Evolutionary conservation across 306 rosid species (phyloP), one percentile per base, ranked within the genome.

Genomic region (Trifolium subterraneum): DNA sequence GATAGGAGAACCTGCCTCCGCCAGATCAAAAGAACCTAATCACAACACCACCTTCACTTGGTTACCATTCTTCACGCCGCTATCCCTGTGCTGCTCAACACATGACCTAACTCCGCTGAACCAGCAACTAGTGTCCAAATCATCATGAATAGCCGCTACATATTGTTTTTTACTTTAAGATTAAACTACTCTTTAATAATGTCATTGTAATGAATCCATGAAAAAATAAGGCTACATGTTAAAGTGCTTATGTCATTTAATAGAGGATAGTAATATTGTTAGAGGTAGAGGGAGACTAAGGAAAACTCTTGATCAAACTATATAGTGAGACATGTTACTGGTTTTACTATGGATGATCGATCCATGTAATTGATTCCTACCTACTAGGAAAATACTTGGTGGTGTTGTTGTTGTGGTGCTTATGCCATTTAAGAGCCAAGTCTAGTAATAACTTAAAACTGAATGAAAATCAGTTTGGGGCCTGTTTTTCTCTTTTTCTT

Each of bases 391-490:
- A 10, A 13, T 13, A 38, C 18, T 19, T 38, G 45, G 12, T 15
- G 47, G 10, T 12, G 50, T 44, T 39, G 18, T 16, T 6, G 66
- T 16, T 16, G 47, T 35, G 10, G 58, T 59, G 61, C 66, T 31
- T 27, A 2, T 11, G 36, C 44, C 55, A 10, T 64, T 64, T 54
- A 55, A 38, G 77, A 19, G 58, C 65, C 41, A 55, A 41, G 77
- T 39, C 15, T 59, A 29, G 63, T 42, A 54, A 52, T 20, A 35
- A 50, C 76, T 36, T 61, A 0, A 16, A 35, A 60, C 22, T 33
- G 29, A 60, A 72, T 36, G 59, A 41, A 48, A 59, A 68, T 18
- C 22, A 41, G 35, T 74, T 8, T 59, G 64, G 22, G 44, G 61
- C 7, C 44, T 20, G 22, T 65, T 58, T 71, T 68, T 59, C 55